Base-by-base conservation (phyloP, 768 basidiomycete genomes). In the Cystobasidium ongulense region DNA sequence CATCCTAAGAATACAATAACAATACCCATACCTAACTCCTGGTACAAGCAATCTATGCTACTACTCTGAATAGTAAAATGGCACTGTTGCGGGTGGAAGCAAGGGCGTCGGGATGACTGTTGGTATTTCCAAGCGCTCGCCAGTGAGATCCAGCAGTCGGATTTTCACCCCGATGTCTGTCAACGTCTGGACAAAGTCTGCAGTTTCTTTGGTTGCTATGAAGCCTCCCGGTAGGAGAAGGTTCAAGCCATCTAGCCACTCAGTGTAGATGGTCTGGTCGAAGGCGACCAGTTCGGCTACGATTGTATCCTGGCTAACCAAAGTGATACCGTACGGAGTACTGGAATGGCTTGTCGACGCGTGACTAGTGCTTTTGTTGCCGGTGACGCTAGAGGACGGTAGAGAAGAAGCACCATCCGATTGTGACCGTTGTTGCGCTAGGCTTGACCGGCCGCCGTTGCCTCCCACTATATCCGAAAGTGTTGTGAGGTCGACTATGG, bases 161-260 rank as follows among this genome's bases (percentile, higher is more conserved):
- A 95, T 91, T 82, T 92, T 94, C 64, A 94, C 82, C 1, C 92
- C 92, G 75, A 95, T 91, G 77, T 93, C 92, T 1, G 92, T 95
- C 76, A 95, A 82, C 10, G 89, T 88, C 78, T 90, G 75, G 13
- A 95, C 89, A 78, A 92, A 91, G 27, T 88, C 88, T 43, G 89
- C 89, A 0, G 92, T 93, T 81, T 92, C 90, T 76, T 88, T 86
- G 2, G 91, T 91, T 15, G 88, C 83, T 72, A 92, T 90, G 79
- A 91, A 89, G 21, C 90, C 87, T 76, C 90, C 90, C 64, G 87
- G 83, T 46, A 90, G 84, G 50, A 94, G 84, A 87, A 94, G 90
- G 78, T 91, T 91, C 80, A 95, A 79, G 2, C 92, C 92, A 80
- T 95, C 92, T 1, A 91, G 91, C 92, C 92, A 95, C 82, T 95